Base-by-base conservation (phyloP, 2,329 filamentous ascomycete genomes). In the Paraphoma sp. region DNA sequence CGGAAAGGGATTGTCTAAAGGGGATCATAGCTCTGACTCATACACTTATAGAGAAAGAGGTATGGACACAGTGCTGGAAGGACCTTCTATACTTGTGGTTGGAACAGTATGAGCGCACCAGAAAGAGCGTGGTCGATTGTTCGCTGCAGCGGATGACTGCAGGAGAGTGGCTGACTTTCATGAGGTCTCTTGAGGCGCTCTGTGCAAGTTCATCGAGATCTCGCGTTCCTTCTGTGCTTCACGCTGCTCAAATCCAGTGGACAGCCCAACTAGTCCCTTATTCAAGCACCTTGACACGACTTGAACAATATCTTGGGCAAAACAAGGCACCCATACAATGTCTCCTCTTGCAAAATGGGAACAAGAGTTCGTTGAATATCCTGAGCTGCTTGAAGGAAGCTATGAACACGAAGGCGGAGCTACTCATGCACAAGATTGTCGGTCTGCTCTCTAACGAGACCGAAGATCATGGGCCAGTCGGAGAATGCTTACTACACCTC, bases 111-210 rank as follows among this genome's bases (percentile, higher is more conserved):
- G 42, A 41, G 36, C 14, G 9, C 30, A 17, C 23, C 6, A 38
- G 16, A 16, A 18, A 17, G 23, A 45, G 49, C 17, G n/a, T 62
- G 2, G 8, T 70, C 3, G 60, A 70, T 0, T 58, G 67, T 46
- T 51, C 59, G 0, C 18, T 69, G 7, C 49, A 59, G 4, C 52
- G 63, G 8, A 64, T 72, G 56, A 64, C 57, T 29, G 49, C 56
- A 5, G 47, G 45, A 7, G 62, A 64, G 30, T 74, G 70, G 70
- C 29, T 64, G 4, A 49, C 55, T 12, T 71, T 68, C 49, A 62
- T 72, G 45, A 38, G 51, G 6, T 47, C 64, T 6, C 51, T 70
- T 9, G 60, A 65, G 31, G 51, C 48, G 4, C 46, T 73, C 4
- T 72, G 71, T 33, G 11, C 5, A 0, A 12, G 29, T 28, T n/a